phyloP scores from a whole-genome alignment of 192 early-diverging fungal species.

The Diversispora epigaea region DNA sequence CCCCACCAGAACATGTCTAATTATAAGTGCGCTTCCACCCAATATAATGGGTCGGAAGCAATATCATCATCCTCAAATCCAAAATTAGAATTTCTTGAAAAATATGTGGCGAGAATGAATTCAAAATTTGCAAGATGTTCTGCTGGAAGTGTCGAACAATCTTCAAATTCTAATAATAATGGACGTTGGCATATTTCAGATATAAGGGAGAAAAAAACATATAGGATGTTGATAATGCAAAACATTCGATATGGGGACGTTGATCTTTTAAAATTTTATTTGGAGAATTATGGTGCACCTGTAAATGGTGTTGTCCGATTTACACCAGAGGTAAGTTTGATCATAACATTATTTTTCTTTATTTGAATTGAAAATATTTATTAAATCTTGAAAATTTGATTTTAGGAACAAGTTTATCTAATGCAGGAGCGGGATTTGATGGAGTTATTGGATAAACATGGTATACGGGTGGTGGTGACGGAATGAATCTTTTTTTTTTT shows the following conservation, averaged over 20 bases:
- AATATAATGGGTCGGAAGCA: not conserved
- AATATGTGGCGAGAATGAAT: slow-evolving; percentile 28
- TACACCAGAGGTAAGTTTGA: slow-evolving; percentile 19
- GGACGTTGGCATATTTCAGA: slow-evolving; percentile 43
- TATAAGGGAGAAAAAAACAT: slow-evolving; percentile 45
- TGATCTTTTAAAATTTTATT: slow-evolving; percentile 43
- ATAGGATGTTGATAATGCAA: slow-evolving; percentile 47
- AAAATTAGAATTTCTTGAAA: slow-evolving; percentile 28
- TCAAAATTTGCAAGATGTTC: slow-evolving; percentile 19
- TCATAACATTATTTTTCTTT: not conserved
- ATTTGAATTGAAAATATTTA: not conserved
- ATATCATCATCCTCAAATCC: not conserved
- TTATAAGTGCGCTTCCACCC: slow-evolving; percentile 6
- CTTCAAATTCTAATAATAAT: slow-evolving; percentile 25
- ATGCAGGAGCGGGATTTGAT: slow-evolving; percentile 10
- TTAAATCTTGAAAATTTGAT: not conserved
- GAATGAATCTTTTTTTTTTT: not conserved
- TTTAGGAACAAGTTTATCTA: slow-evolving; percentile 28
- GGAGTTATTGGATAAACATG: slow-evolving; percentile 20
- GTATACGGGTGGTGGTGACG: slow-evolving; percentile 23
- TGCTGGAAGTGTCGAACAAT: not conserved
- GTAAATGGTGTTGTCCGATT: slow-evolving; percentile 17
- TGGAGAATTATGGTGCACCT: slow-evolving; percentile 43
- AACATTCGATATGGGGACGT: slow-evolving; percentile 46
- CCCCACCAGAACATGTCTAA: slow-evolving; percentile 8